These are phyloP conservation scores for Syncephalastrum racemosum DNA, from an alignment of 371 early-diverging fungal genomes.

Conservation along the genomic window DNA sequence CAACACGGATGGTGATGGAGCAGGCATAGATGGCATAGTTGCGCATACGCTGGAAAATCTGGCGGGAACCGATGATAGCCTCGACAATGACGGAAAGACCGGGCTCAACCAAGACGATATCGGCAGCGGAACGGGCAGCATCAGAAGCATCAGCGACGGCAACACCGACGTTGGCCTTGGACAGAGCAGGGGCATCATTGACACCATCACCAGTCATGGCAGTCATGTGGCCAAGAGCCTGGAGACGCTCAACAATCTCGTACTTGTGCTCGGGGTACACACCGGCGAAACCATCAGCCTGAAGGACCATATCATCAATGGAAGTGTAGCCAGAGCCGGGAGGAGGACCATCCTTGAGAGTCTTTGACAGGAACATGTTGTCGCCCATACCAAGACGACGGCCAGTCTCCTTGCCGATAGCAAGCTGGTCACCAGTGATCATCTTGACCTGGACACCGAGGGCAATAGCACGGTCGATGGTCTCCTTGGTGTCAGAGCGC, in stretches of 20 bases:
- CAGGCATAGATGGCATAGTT: slow-evolving; percentile 51
- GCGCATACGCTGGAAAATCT: slow-evolving; percentile 66
- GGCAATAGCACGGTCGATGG: slow-evolving; percentile 75
- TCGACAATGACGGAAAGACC: slow-evolving; percentile 69
- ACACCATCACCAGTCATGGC: slow-evolving; percentile 95
- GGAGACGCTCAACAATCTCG: slow-evolving; percentile 85
- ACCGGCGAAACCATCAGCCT: slow-evolving; percentile 81
- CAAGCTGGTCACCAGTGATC: slow-evolving; percentile 91
- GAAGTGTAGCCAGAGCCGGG: slow-evolving; percentile 65
- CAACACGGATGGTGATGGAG: slow-evolving; percentile 55
- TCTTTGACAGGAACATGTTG: slow-evolving; percentile 66
- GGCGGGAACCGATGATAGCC: slow-evolving; percentile 56
- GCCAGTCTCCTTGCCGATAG: slow-evolving; percentile 83
- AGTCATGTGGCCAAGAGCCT: slow-evolving; percentile 72
- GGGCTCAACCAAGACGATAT: slow-evolving; percentile 69
- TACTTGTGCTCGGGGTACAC: slow-evolving; percentile 90
- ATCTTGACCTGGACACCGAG: slow-evolving; percentile 89
- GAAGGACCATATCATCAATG: slow-evolving; percentile 73
- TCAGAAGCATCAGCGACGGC: slow-evolving; percentile 76
- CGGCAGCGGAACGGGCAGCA: slow-evolving; percentile 69
- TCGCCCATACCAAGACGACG: slow-evolving; percentile 66
- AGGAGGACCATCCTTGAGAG: slow-evolving; percentile 66
- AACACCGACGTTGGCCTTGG: slow-evolving; percentile 75
- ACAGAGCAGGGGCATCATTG: slow-evolving; percentile 91
- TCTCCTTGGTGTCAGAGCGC: slow-evolving; percentile 72